A percentile compares a stretch with the other conserved stretches of the same genome.
phyloP scores from a whole-genome alignment of 441 rosid species.

The Pelargonium citronellum region DNA sequence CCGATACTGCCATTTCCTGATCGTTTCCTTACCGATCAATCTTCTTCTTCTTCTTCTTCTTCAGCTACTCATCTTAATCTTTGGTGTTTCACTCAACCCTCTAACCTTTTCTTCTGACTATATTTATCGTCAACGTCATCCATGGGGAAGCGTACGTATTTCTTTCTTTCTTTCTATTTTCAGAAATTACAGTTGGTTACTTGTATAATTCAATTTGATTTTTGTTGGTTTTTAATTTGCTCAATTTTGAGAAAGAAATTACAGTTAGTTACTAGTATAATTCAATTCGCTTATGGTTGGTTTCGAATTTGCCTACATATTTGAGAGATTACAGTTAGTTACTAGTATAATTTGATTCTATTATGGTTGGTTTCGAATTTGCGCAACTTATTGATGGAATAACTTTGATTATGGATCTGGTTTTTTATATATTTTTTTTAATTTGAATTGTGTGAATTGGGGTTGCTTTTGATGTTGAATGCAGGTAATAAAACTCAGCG shows the following conservation, averaged over 20 bases:
- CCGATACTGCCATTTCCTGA: not conserved
- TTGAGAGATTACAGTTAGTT: too few species aligned
- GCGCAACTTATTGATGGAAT: too few species aligned
- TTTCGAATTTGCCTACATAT: not conserved
- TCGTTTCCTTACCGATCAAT: not conserved
- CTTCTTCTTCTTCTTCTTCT: not conserved
- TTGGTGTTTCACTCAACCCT: not conserved
- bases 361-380: too few species aligned
- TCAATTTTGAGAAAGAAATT: too few species aligned
- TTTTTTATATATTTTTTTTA: too few species aligned
- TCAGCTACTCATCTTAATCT: not conserved
- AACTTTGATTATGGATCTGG: too few species aligned
- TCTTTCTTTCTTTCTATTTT: not conserved
- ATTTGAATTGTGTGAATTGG: too few species aligned
- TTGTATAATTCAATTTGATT: too few species aligned
- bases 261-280: not conserved
- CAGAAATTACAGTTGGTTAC: not conserved
- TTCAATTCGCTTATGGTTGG: not conserved
- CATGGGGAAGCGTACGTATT: not conserved
- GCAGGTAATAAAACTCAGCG: conserved; percentile 9
- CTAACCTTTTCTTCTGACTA: not conserved
- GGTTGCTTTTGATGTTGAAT: conserved; percentile 12
- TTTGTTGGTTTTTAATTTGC: not conserved
- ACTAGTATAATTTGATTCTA: too few species aligned
- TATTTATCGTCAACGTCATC: not conserved